Evolutionary conservation across 2,329 filamentous ascomycete species (phyloP).

Genomic region (Clarireedia sp.): DNA sequence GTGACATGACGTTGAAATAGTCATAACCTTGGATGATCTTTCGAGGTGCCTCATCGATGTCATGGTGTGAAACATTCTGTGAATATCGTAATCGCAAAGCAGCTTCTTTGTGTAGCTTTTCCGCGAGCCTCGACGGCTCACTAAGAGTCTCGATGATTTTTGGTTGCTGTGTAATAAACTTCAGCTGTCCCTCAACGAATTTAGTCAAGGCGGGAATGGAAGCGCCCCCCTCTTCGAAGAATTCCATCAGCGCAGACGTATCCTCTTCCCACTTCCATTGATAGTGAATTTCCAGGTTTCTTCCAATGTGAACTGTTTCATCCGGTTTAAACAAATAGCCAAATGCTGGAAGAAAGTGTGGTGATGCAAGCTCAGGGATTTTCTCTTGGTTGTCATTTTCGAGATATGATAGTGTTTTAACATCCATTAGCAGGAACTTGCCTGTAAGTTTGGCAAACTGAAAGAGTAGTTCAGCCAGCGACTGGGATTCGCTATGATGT

Average conservation of each 20-base stretch:
- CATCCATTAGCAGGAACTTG: slow-evolving; percentile 45
- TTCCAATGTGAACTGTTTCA: slow-evolving; percentile 28
- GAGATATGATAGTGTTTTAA: slow-evolving; percentile 27
- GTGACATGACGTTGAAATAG: slow-evolving; percentile 38
- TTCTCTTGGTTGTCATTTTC: slow-evolving; percentile 26
- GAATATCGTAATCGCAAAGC: slow-evolving; percentile 12
- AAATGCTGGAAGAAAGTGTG: slow-evolving; percentile 40
- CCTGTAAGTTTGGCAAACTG: slow-evolving; percentile 41
- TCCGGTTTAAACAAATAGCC: slow-evolving; percentile 32
- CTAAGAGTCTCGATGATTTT: slow-evolving; percentile 32
- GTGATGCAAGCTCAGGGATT: slow-evolving; percentile 36
- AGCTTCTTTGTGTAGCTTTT: slow-evolving; percentile 18
- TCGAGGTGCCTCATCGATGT: slow-evolving; percentile 25
- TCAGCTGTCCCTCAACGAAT: slow-evolving; percentile 36
- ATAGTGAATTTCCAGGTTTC: slow-evolving; percentile 34
- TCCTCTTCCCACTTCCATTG: slow-evolving; percentile 30
- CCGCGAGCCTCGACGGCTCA: slow-evolving; percentile 23
- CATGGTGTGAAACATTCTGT: neutral
- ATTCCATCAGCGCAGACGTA: slow-evolving; percentile 16
- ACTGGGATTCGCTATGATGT: slow-evolving; percentile 15
- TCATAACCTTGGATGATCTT: slow-evolving; percentile 35
- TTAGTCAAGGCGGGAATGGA: slow-evolving; percentile 37
- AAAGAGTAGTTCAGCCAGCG: slow-evolving; percentile 25
- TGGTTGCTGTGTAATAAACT: slow-evolving; percentile 38
- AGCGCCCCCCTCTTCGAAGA: slow-evolving; percentile 32